Evolutionary conservation across 345 rosid genomes (phyloP), one percentile per base, ranked within the genome.

Genomic region (Lepidium africanum): DNA sequence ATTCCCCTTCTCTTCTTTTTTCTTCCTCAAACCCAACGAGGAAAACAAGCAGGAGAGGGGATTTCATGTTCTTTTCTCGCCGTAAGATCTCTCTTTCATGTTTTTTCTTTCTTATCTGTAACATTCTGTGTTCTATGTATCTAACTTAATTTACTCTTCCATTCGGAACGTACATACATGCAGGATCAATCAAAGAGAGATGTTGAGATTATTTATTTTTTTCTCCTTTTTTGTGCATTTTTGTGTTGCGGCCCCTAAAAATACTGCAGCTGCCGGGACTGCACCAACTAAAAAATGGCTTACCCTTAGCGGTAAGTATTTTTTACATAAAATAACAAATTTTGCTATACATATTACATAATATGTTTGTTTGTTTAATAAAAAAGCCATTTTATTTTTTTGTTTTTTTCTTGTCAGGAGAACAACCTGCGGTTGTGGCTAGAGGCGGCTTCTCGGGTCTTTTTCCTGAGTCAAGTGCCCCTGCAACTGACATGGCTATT

Each of bases 391-490:
- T 30, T 6, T 30, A 30, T 30, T 27, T 27, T 5, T 6, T 30
- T 30, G 0, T 3, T 32, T 5, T 4, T 56, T 56, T 3, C 39
- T 68, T n/a, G n/a, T 57, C 83, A 93, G 98, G 98, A 9, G 5
- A 63, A 39, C 53, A 72, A 17, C 97, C 97, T 16, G 69, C 72
- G 16, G 62, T 30, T 13, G 71, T 89, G 15, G 97, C 96, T 0
- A 86, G 92, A 2, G 99, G 96, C 0, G 97, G 99, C 15, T 85
- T 87, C 65, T 83, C 97, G 0, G 96, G 99, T 52, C 53, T 87
- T 10, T 86, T 87, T 64, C 99, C 99, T 0, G 92, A 88, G 67
- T 87, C 91, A 0, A 79, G 85, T n/a, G 33, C 52, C 23, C 60
- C 51, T 11, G 95, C 95, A 0, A 76, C 63, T 6, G 72, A 73